Evolutionary conservation across 2,329 filamentous ascomycete genomes (phyloP).

Genomic region (Botrytis fragariae): DNA sequence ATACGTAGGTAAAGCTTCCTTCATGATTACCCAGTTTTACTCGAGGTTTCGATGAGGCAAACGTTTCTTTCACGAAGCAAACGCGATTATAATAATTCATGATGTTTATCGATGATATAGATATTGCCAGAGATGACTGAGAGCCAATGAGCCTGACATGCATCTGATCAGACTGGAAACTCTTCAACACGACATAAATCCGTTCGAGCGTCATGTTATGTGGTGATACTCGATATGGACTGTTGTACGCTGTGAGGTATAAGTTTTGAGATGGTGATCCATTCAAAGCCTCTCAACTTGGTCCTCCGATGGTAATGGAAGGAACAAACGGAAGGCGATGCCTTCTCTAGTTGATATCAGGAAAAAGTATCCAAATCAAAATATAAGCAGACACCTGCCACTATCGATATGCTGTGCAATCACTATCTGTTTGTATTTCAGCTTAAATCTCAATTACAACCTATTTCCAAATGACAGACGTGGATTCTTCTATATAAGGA

Average conservation of each 20-base stretch:
- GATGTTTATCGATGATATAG: neutral
- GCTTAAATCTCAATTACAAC: neutral
- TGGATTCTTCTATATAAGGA: neutral
- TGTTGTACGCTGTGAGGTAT: neutral
- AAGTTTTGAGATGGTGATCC: neutral
- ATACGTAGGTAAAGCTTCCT: neutral
- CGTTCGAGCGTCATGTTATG: neutral
- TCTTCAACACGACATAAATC: slow-evolving; percentile 1
- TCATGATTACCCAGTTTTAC: neutral
- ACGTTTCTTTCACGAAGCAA: too few relatives aligned
- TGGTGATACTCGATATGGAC: neutral
- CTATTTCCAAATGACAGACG: neutral
- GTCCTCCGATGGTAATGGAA: neutral
- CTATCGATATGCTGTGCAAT: neutral
- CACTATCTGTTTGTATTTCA: neutral
- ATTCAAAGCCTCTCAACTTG: neutral
- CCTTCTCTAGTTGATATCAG: neutral
- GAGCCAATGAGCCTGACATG: neutral
- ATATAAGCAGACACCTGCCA: neutral
- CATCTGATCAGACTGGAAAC: neutral
- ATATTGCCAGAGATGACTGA: neutral
- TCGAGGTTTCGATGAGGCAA: neutral
- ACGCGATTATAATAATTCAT: neutral
- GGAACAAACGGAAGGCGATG: neutral
- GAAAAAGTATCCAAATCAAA: neutral